Conservation (phyloP, 306 rosid genomes). For the Ammopiptanthus mongolicus region DNA sequence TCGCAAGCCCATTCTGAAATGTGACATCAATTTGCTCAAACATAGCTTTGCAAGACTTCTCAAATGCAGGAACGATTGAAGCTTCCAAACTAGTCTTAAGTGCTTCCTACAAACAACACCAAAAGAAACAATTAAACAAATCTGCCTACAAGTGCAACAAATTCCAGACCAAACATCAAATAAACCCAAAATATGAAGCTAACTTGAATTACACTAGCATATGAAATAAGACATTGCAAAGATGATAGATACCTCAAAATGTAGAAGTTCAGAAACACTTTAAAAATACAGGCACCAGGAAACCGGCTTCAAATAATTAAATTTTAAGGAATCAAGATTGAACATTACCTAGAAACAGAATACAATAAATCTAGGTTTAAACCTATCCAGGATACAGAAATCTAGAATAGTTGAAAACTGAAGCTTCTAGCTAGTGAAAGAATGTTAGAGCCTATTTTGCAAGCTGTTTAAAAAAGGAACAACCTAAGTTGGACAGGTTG, state of each 20-base stretch:
- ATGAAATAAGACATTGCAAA: neutral
- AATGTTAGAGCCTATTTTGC: neutral
- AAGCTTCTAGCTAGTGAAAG: neutral
- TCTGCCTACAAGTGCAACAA: neutral
- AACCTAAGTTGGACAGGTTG: neutral
- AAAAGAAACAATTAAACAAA: constrained; percentile 20
- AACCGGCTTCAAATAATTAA: constrained; percentile 6
- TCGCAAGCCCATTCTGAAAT: constrained; percentile 54
- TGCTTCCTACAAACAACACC: constrained; percentile 49
- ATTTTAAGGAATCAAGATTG: neutral
- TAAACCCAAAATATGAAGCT: constrained; percentile 5
- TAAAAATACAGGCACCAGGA: neutral
- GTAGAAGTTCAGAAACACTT: neutral
- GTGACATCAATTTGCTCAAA: constrained; percentile 62
- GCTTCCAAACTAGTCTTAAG: constrained; percentile 58
- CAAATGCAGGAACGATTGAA: constrained; percentile 59
- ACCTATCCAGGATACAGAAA: neutral
- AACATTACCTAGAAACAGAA: neutral
- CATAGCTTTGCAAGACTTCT: constrained; percentile 61
- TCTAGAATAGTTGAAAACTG: neutral
- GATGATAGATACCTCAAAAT: neutral
- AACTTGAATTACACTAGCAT: neutral
- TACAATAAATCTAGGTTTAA: neutral
- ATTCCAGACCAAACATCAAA: neutral
- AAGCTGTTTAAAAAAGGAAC: constrained; percentile 4